Base-by-base conservation (phyloP, 2,329 filamentous ascomycete species). In the Verticillium zaregamsianum region DNA sequence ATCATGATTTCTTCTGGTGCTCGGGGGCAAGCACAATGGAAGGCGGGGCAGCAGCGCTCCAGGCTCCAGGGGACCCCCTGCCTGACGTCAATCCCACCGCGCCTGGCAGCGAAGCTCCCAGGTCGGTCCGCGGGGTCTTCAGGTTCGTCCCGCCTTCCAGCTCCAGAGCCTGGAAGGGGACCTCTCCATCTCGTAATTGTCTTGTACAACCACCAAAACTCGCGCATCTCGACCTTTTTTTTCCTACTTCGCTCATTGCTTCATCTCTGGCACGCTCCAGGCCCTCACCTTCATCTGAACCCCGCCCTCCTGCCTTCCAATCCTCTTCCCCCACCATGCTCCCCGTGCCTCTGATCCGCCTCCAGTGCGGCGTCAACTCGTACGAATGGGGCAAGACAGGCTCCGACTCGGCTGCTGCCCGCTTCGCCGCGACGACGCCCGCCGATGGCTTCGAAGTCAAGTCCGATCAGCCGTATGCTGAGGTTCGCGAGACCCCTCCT, bases 381-480 rank as follows among this genome's bases (percentile, higher is more conserved):
- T 99, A 99, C 75, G 95, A 97, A 80, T 99, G 95, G 95, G 95
- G 94, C 67, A 99, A 99, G 82, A 85, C 93, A 72, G 95, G 95
- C 70, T 85, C 86, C 65, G 85, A 90, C 62, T 98, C 94, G 57
- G 91, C 93, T 15, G 95, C 93, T 58, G 95, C 95, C 66, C 90
- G 88, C 69, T 98, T 91, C 75, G 94, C 93, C 45, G 89, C 92
- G 56, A 92, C 93, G 20, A 97, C 93, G 5, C 87, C 92, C 12
- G 83, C 88, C 15, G 80, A 85, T 49, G 87, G 87, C 68, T 90
- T 98, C 73, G 82, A 82, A 11, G 89, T 99, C 64, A 85, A 97
- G 72, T 82, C 90, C 59, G 90, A 96, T 69, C 95, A 92, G 79
- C 94, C 95, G 35, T 99, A 99, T 72, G 93, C 95, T 57, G 95